Conservation (phyloP, 106 monocot species). For the Agapanthus africanus region DNA sequence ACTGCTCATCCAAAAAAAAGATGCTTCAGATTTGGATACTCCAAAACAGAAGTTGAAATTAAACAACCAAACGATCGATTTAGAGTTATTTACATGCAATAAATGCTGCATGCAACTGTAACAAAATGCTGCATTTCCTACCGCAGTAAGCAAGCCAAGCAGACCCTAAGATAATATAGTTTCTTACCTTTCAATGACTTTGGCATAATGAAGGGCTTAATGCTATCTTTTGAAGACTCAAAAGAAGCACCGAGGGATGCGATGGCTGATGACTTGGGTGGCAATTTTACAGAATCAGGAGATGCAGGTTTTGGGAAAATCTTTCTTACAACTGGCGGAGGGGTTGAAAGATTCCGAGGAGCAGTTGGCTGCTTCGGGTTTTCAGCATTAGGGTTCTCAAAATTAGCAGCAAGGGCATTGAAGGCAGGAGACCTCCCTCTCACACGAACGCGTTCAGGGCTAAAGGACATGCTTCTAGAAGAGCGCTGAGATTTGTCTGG, state of each 20-base stretch:
- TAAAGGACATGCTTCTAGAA: constrained; percentile 77
- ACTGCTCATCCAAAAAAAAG: no score
- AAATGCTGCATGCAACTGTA: no score
- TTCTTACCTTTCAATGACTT: constrained; percentile 62
- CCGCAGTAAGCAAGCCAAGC: no score
- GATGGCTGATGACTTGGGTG: constrained; percentile 47
- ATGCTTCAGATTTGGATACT: no score
- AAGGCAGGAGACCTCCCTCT: constrained; percentile 91
- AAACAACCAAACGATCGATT: neutral
- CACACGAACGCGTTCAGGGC: constrained; percentile 77
- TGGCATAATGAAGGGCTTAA: constrained; percentile 34
- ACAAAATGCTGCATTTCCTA: no score
- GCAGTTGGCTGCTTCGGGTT: neutral
- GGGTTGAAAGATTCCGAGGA: constrained; percentile 77
- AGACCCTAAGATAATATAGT: neutral
- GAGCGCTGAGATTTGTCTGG: constrained; percentile 73
- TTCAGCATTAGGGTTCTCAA: constrained; percentile 63
- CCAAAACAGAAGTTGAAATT: neutral
- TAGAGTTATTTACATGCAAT: no score
- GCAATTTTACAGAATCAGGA: constrained; percentile 41
- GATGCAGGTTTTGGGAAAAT: constrained; percentile 65
- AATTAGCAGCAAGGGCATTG: constrained; percentile 77
- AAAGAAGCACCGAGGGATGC: constrained; percentile 45
- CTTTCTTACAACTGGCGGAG: constrained; percentile 72
- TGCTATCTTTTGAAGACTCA: constrained; percentile 20